Percentiles rank a stretch among this genome's conserved stretches.
These are phyloP conservation scores for Cyberlindnera subsufficiens DNA, from an alignment of 805 yeast species.

Conservation along the genomic window DNA sequence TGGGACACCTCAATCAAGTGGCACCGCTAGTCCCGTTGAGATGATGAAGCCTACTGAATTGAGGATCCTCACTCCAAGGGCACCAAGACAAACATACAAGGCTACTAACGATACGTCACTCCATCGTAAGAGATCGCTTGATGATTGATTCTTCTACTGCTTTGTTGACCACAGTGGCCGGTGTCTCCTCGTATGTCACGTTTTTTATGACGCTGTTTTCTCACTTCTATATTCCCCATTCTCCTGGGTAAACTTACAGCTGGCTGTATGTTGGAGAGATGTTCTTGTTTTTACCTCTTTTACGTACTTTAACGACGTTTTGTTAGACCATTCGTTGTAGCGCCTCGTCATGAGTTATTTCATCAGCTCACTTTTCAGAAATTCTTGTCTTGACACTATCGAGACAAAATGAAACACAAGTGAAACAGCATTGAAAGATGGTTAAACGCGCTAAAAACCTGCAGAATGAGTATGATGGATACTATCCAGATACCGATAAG, in stretches of 20 bases:
- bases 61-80: too few relatives aligned
- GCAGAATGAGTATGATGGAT: slow-evolving; percentile 8
- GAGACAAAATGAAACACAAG: too few relatives aligned
- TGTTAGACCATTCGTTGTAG: not conserved
- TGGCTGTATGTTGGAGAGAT: not conserved
- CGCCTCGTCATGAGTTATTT: not conserved
- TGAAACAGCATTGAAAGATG: too few relatives aligned
- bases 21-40: slow-evolving; percentile 15
- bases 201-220: too few relatives aligned
- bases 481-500: slow-evolving; percentile 5
- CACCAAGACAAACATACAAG: not conserved
- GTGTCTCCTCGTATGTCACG: not conserved
- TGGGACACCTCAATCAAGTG: slow-evolving; percentile 16
- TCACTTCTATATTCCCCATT: too few relatives aligned
- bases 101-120: too few relatives aligned
- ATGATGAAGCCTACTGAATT: slow-evolving; percentile 3
- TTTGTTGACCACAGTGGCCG: too few relatives aligned
- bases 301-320: not conserved
- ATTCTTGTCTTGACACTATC: too few relatives aligned
- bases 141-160: too few relatives aligned
- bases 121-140: too few relatives aligned
- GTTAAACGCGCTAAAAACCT: not conserved
- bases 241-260: not conserved
- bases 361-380: too few relatives aligned
- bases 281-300: not conserved